phyloP scores from a whole-genome alignment of 495 filamentous ascomycete species.

The Penicillium psychrofluorescens region DNA sequence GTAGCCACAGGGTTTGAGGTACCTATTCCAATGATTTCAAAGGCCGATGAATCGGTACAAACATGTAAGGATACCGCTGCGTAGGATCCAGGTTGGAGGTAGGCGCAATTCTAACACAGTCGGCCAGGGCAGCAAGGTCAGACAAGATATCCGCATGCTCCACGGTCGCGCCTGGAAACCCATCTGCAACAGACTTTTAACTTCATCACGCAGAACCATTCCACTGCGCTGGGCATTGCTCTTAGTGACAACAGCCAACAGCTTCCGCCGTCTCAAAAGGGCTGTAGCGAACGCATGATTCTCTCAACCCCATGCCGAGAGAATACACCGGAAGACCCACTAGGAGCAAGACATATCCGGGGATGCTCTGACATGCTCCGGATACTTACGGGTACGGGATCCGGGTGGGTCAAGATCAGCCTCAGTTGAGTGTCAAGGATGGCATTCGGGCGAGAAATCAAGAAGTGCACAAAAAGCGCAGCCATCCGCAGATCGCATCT shows the following conservation, averaged over 20 bases:
- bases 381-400: too few relatives aligned
- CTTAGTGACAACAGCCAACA: conserved; percentile 52
- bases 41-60: conserved; percentile 65
- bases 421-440: neutral
- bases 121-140: conserved; percentile 49
- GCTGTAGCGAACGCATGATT: conserved; percentile 48
- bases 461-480: too few relatives aligned
- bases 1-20: conserved; percentile 66
- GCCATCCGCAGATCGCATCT: too few relatives aligned
- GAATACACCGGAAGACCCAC: conserved; percentile 18
- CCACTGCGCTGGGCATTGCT: conserved; percentile 52
- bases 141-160: conserved; percentile 54
- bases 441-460: too few relatives aligned
- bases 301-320: conserved; percentile 46
- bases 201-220: conserved; percentile 52
- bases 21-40: conserved; percentile 66
- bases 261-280: conserved; percentile 35
- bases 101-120: conserved; percentile 52
- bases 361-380: too few relatives aligned
- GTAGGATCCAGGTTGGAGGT: conserved; percentile 60
- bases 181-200: conserved; percentile 34
- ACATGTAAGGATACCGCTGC: conserved; percentile 53
- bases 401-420: neutral
- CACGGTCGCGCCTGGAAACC: conserved; percentile 46
- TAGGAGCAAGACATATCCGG: conserved; percentile 15